Conservation (phyloP, 495 filamentous ascomycete species). For the Neurospora tetraspora region DNA sequence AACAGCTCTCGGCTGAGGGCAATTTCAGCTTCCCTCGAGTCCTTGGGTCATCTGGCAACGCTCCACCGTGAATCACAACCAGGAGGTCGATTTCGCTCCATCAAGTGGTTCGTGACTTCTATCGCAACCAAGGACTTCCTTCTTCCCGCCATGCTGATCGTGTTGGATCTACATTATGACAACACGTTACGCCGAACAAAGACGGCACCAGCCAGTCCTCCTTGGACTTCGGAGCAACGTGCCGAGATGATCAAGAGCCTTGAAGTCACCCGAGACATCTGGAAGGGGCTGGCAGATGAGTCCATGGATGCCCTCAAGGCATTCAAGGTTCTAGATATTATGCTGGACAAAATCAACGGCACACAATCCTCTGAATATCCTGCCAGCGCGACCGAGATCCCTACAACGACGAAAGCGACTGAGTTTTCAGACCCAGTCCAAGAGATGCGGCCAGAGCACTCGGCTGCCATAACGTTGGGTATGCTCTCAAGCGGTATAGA, state of each 20-base stretch:
- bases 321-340: slow-evolving; percentile 61
- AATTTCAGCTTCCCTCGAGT: slow-evolving; percentile 67
- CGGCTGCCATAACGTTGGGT: slow-evolving; percentile 72
- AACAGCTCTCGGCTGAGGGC: slow-evolving; percentile 72
- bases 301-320: slow-evolving; percentile 90
- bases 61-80: slow-evolving; percentile 66
- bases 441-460: slow-evolving; percentile 46
- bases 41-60: slow-evolving; percentile 66
- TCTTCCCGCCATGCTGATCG: slow-evolving; percentile 81
- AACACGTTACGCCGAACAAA: slow-evolving; percentile 18
- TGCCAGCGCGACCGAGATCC: slow-evolving; percentile 2
- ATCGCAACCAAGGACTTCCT: slow-evolving; percentile 79
- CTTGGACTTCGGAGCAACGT: slow-evolving; percentile 59
- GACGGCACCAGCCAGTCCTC: slow-evolving; percentile 36
- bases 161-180: slow-evolving; percentile 59
- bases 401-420: slow-evolving; percentile 24
- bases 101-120: slow-evolving; percentile 64
- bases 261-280: slow-evolving; percentile 64
- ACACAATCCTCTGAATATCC: slow-evolving; percentile 11
- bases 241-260: slow-evolving; percentile 66
- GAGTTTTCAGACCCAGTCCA: slow-evolving; percentile 13
- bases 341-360: slow-evolving; percentile 62
- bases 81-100: slow-evolving; percentile 57
- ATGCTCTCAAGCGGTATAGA: slow-evolving; percentile 61
- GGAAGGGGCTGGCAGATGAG: slow-evolving; percentile 61